Percentiles rank a stretch among this genome's conserved stretches.
Conservation (phyloP, 169 alveolate species). For the Plasmodium cynomolgi region DNA sequence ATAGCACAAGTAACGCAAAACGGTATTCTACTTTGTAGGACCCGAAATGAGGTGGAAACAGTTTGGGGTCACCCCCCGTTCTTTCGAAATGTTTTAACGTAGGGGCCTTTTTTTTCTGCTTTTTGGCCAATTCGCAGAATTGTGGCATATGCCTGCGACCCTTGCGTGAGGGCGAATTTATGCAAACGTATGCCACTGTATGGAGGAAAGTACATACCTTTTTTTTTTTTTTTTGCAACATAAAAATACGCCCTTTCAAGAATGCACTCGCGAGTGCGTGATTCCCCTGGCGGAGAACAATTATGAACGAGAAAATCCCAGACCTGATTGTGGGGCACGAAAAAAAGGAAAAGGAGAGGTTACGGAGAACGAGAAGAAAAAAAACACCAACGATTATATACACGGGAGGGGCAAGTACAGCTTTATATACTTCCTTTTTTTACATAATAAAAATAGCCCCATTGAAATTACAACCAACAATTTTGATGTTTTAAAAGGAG, state of each 20-base stretch:
- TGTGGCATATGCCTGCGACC: neutral
- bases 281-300: neutral
- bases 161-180: neutral
- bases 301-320: slow-evolving; percentile 55
- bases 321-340: slow-evolving; percentile 33
- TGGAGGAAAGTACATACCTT: neutral
- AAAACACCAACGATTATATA: neutral
- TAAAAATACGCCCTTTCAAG: neutral
- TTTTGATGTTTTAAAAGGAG: slow-evolving; percentile 39
- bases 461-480: slow-evolving; percentile 50
- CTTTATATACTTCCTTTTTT: slow-evolving; percentile 47
- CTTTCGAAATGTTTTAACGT: neutral
- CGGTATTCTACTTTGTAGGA: neutral
- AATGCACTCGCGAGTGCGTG: neutral
- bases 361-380: slow-evolving; percentile 23
- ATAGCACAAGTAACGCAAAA: neutral
- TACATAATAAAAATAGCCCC: slow-evolving; percentile 24
- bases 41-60: neutral
- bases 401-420: slow-evolving; percentile 17
- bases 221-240: neutral
- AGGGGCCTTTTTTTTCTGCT: neutral
- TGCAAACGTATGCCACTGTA: neutral
- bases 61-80: neutral
- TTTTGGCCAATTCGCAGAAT: neutral
- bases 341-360: slow-evolving; percentile 53